A percentile compares a stretch with the other conserved stretches of the same genome.
These are phyloP conservation scores for Pouteria glomerata DNA, from an alignment of 148 eudicot genomes.

Conservation along the genomic window DNA sequence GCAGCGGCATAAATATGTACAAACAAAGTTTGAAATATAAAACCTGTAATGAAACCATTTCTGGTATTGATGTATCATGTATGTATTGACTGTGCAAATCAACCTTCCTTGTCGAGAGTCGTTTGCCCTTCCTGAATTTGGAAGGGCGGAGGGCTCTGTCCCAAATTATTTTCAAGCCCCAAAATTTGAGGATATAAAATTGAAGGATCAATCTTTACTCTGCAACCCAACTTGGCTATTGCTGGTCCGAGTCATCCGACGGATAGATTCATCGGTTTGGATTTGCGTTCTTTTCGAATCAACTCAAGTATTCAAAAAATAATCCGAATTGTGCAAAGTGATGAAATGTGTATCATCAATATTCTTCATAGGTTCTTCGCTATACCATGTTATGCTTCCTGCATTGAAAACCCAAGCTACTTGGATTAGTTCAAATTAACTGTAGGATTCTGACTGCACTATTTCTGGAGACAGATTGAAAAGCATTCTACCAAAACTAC, in stretches of 20 bases:
- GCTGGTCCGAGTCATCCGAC: not conserved
- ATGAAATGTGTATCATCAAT: conserved; percentile 51
- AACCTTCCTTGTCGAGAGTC: too few relatives aligned
- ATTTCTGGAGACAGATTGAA: not conserved
- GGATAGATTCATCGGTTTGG: not conserved
- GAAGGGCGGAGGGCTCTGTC: not conserved
- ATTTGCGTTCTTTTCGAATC: not conserved
- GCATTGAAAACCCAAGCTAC: conserved; percentile 21
- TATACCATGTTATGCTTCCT: conserved; percentile 48
- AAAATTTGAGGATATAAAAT: not conserved
- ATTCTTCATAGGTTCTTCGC: conserved; percentile 33
- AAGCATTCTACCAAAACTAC: not conserved
- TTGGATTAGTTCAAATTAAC: conserved; percentile 3
- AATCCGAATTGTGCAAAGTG: conserved; percentile 51
- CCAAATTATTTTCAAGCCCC: not conserved
- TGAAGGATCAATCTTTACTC: not conserved
- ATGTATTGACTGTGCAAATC: too few relatives aligned
- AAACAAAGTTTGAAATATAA: not conserved
- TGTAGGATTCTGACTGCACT: not conserved
- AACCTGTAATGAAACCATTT: not conserved
- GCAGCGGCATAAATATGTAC: not conserved
- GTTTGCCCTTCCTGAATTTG: too few relatives aligned
- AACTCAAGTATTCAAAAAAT: not conserved
- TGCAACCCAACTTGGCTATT: not conserved
- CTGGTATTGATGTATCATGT: too few relatives aligned